Percentiles rank a stretch among this genome's conserved stretches.
phyloP scores from a whole-genome alignment of 1,139 yeast species.

The Citeromyces siamensis region DNA sequence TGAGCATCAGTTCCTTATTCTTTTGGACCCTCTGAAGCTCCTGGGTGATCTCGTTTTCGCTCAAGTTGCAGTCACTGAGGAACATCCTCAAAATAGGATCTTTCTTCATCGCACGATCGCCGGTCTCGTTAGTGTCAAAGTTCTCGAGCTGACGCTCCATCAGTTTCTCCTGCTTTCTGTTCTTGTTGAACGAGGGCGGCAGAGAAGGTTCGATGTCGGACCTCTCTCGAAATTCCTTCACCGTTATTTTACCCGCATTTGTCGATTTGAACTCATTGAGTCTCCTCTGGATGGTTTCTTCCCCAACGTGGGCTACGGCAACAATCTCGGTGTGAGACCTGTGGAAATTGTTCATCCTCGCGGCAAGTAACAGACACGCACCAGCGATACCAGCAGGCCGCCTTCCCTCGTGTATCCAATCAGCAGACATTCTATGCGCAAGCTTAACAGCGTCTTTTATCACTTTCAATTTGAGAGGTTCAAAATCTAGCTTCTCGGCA shows the following conservation, averaged over 20 bases:
- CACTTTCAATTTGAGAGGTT: conserved; percentile 58
- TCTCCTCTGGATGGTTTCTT: conserved; percentile 82
- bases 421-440: conserved; percentile 85
- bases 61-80: conserved; percentile 27
- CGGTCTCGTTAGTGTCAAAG: conserved; percentile 18
- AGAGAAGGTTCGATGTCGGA: conserved; percentile 33
- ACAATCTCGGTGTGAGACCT: conserved; percentile 91
- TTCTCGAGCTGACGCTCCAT: conserved; percentile 19
- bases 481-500: conserved; percentile 77
- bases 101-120: conserved; percentile 22
- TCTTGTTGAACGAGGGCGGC: conserved; percentile 75
- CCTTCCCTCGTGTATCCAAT: conserved; percentile 95
- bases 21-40: conserved; percentile 29
- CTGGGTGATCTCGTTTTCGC: conserved; percentile 30
- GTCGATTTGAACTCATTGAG: conserved; percentile 81
- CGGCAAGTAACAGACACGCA: conserved; percentile 85
- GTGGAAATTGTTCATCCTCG: conserved; percentile 90
- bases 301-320: conserved; percentile 92
- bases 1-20: conserved; percentile 22
- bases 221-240: conserved; percentile 53
- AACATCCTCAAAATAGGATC: conserved; percentile 27
- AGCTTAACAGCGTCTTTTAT: conserved; percentile 77
- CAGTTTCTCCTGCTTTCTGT: conserved; percentile 26
- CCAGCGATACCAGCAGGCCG: conserved; percentile 99
- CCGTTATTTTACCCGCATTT: conserved; percentile 58